Base-by-base conservation (phyloP, 169 alveolate species). In the Plasmodium yoelii region DNA sequence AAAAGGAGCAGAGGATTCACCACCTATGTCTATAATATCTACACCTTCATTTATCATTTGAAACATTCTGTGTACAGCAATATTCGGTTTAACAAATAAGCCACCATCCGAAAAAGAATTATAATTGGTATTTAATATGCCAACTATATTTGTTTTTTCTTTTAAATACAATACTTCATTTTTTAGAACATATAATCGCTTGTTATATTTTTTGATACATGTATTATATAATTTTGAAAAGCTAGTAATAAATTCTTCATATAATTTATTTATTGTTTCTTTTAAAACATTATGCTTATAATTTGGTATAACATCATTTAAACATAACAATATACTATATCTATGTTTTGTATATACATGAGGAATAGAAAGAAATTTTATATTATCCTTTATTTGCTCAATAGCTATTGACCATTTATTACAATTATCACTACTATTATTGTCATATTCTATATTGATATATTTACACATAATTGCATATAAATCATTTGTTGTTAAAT, bases 91-190 rank as follows among this genome's bases (percentile, higher is more conserved):
- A 15, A 63, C 88, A 75, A 75, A 75, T 22, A 75, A 47, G 0
- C 88, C 88, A 26, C 88, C 88, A 75, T 75, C 88, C 2, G 88
- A 75, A 75, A 75, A 75, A 39, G 88, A 75, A 64, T 75, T 75
- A 49, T 75, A 75, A 44, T 75, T 75, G 7, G 65, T 75, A 75
- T 75, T 75, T 67, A 75, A 75, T 26, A 75, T 61, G 15, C 88
- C 88, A 34, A 75, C 88, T 18, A 75, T 75, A 47, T 75, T 63
- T 46, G 88, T 75, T 75, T 53, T 75, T 26, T 75, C 75, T 49
- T 75, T 75, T 64, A 75, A 57, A 39, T 63, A 57, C 2, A 49
- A 75, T 7, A 61, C 56, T 64, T 51, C 24, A 75, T 75, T 75
- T 75, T 64, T 75, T 69, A 75, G 53, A 49, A 75, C 88, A 44